These are phyloP conservation scores for Aphanomyces stellatus DNA, from an alignment of 352 stramenopile genomes.

Conservation along the genomic window DNA sequence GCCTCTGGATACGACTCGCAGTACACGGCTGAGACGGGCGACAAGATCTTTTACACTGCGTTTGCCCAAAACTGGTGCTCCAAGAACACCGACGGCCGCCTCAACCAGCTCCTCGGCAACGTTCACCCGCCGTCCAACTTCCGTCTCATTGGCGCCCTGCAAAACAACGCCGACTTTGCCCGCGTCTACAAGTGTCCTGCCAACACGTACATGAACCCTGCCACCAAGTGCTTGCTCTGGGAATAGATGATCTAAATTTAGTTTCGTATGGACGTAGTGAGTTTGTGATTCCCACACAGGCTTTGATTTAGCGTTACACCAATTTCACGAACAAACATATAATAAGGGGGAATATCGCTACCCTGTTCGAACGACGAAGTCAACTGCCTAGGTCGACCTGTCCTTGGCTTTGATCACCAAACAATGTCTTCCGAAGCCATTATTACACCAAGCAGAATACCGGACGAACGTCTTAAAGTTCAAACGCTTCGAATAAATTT, in stretches of 20 bases:
- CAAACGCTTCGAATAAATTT: no score
- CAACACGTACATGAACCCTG: constrained; percentile 37
- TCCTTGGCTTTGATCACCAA: no score
- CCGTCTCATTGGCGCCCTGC: constrained; percentile 18
- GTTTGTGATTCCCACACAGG: no score
- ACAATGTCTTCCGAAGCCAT: no score
- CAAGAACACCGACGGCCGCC: constrained; percentile 13
- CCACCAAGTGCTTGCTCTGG: constrained; percentile 36
- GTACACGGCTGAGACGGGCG: constrained; percentile 1
- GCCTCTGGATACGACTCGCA: neutral
- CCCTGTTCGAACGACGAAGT: no score
- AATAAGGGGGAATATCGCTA: no score
- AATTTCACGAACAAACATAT: no score
- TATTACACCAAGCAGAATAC: no score
- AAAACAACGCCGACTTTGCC: constrained; percentile 20
- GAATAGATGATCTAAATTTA: constrained; percentile 4
- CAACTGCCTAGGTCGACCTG: no score
- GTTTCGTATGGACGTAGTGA: no score
- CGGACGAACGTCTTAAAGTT: no score
- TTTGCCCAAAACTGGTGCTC: constrained; percentile 23
- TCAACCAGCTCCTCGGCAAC: constrained; percentile 1
- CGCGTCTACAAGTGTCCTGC: constrained; percentile 20
- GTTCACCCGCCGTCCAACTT: constrained; percentile 9
- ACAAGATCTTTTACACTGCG: constrained; percentile 22
- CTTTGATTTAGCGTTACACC: no score